Evolutionary conservation across 306 rosid genomes (phyloP), one percentile per base, ranked within the genome.

Genomic region (Nissolia schottii): DNA sequence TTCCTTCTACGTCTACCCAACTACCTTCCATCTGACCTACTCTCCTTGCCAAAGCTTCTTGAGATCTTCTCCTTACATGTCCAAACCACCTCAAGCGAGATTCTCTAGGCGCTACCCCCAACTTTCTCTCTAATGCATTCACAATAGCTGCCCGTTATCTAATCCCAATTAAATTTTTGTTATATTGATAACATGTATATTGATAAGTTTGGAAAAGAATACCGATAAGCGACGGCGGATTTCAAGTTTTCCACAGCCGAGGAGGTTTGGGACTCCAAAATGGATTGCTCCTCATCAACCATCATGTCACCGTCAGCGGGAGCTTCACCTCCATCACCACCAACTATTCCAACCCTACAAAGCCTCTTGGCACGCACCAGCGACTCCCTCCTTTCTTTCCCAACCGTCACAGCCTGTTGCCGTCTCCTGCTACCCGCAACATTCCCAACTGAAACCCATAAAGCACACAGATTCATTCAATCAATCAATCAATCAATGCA

Each of bases 341-440:
- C 76, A 7, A 70, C 73, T 63, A 87, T 59, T 29, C 87, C 89
- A 20, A 81, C 88, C 72, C 96, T 84, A 77, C 99, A 94, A 3
- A 91, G 79, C 5, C 99, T 85, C 79, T 94, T 94, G 3, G 97
- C 93, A 3, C 95, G 96, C 65, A 94, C 78, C 70, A 89, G 40
- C 4, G 88, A 89, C 34, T 88, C 97, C 77, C 97, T 84, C 64
- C 97, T 84, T 78, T 94, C 96, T 70, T 85, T 94, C 56, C 95
- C 89, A 60, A 94, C 81, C 3, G 96, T 67, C 19, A 86, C 79
- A 8, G 99, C 97, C 50, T 85, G 81, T 67, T 88, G 85, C 9
- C 99, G 73, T 53, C 99, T 83, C 67, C 91, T 85, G 22, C 79
- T 60, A 12, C 85, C 96, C 0, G 99, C 99, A 67, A 77, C 83